Base-by-base conservation (phyloP, 2,329 filamentous ascomycete genomes). In the Fusarium sarcochroum region DNA sequence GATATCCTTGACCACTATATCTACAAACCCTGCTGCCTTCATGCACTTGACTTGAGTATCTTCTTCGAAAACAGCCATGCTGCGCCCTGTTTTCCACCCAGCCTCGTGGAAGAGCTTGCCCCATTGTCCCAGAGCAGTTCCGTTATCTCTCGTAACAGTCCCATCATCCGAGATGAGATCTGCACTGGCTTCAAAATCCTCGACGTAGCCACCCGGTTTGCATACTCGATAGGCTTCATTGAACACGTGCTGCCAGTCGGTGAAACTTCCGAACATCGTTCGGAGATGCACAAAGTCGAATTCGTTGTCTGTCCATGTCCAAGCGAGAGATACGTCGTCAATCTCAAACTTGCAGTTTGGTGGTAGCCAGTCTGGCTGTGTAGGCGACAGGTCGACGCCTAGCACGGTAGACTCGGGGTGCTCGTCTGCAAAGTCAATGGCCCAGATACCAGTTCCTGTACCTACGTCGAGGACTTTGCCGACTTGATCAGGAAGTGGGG, bases 361-460 rank as follows among this genome's bases (percentile, higher is more conserved):
- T 8, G 63, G 58, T 2, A 51, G 27, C 53, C 45, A 54, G 5
- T 47, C 44, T 1, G 53, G 52, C 23, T 66, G 63, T 8, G 37
- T 66, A 15, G 58, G 63, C 15, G 51, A 58, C 18, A 66, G n/a
- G 40, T 66, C 63, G 5, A 48, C 47, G 7, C 63, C 63, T 3
- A 63, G 14, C 4, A 66, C 58, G 9, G 5, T n/a, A 3, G 63
- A 32, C 21, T 58, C 44, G 2, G 63, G 58, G 25, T 58, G 49
- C n/a, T 66, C 46, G 23, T 54, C 53, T 7, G 52, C 63, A 40
- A 66, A 63, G 20, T 66, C 63, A 15, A 66, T 63, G 17, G 63
- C 63, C 58, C 53, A 66, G 68, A 72, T 57, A 20, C 61, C 57
- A 15, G 61, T 65, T 17, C 61, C 61, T 3, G 61, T 65, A 3